Evolutionary conservation across 1,284 basidiomycete species (phyloP), one percentile per base, ranked within the genome.

Genomic region (Ustilago nuda): DNA sequence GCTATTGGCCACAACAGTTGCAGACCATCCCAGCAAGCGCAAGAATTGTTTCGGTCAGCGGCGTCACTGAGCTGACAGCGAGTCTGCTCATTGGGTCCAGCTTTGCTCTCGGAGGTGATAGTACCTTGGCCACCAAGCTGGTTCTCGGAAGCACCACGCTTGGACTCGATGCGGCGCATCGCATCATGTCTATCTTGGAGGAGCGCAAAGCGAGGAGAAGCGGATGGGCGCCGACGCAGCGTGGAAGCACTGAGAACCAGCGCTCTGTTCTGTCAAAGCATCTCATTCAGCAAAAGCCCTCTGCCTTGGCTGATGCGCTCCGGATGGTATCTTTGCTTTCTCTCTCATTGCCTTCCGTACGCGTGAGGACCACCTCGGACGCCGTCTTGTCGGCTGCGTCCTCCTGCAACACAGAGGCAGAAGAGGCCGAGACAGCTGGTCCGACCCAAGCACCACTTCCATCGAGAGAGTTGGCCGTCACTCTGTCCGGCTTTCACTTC

Each of bases 161-260:
- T 8, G 80, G 80, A 0, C n/a, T 80, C 8, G 81, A 78, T 48
- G 73, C 80, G 19, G 62, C 73, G 2, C 60, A 72, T 41, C 62
- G 77, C 5, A 62, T 72, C 15, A 50, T 78, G 35, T 54, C 56
- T 37, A 50, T 78, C 27, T 8, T 81, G 39, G 73, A 79, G 41
- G 52, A 62, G 46, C 57, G 78, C 41, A 78, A 80, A 60, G 64
- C 73, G 3, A 48, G 65, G 17, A 59, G 63, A 13, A 51, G 32
- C 4, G 77, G 71, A 32, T 65, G 41, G 37, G 66, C 45, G 11
- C 74, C 77, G 3, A 65, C 65, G 2, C 33, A 57, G 17, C 30
- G 27, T 3, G 71, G 58, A 15, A 41, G 39, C 30, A 11, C 9
- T 1, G 36, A 60, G 36, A 46, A 64, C 15, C 60, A 65, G 46